Evolutionary conservation across 2,329 filamentous ascomycete species (phyloP).

Genomic region (Colletotrichum gloeosporioides): DNA sequence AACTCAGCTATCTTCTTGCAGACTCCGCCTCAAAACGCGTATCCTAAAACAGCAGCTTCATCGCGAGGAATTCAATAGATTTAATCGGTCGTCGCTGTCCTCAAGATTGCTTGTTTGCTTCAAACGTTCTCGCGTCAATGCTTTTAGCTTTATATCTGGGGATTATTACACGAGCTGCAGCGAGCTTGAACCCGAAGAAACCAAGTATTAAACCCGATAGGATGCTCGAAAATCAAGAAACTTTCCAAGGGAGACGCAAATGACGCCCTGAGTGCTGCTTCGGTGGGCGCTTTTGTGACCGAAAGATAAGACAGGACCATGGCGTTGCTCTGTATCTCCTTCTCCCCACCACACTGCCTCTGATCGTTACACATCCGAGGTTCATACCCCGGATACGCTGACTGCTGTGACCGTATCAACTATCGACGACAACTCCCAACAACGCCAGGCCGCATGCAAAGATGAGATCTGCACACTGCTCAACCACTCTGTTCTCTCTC

Average conservation of each 20-base stretch:
- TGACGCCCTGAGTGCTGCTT: no score
- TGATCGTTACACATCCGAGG: neutral
- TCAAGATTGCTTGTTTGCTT: no score
- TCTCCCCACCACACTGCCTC: neutral
- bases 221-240: neutral
- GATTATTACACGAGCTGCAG: no score
- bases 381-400: neutral
- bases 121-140: fast-evolving
- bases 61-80: no score
- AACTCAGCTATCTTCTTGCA: fast-evolving
- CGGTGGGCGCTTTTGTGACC: no score
- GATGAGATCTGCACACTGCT: neutral
- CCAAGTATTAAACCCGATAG: fast-evolving
- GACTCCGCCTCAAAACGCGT: neutral
- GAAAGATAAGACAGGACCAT: neutral
- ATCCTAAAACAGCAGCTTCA: neutral
- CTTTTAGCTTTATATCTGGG: no score
- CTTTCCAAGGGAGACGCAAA: neutral
- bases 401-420: neutral
- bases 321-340: neutral
- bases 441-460: neutral
- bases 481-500: neutral
- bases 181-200: fast-evolving
- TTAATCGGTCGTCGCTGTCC: no score
- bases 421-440: fast-evolving